Conservation (phyloP, 768 basidiomycete species). For the Lepiota brunneoincarnata region DNA sequence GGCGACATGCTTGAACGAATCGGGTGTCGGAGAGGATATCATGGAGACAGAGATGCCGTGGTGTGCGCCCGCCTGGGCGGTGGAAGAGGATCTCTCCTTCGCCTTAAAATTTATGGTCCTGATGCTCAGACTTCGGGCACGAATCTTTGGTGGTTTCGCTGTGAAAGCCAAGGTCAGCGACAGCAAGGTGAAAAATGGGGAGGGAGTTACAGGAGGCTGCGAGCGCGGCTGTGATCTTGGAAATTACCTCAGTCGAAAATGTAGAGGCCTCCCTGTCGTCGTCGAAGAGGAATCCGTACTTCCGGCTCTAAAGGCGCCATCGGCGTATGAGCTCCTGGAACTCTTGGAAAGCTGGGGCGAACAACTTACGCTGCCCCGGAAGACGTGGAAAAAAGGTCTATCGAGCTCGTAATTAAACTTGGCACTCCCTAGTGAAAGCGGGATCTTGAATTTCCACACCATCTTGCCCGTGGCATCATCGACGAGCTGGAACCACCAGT, state of each 20-base stretch:
- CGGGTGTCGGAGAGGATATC: slow-evolving; percentile 57
- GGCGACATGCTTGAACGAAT: slow-evolving; percentile 64
- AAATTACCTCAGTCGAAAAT: slow-evolving; percentile 37
- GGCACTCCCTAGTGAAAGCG: slow-evolving; percentile 20
- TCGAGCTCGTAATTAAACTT: slow-evolving; percentile 75
- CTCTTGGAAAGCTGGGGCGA: background rate
- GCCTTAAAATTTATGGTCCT: slow-evolving; percentile 17
- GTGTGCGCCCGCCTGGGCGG: slow-evolving; percentile 6
- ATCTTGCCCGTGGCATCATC: slow-evolving; percentile 56
- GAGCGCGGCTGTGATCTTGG: slow-evolving; percentile 16
- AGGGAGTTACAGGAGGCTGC: background rate
- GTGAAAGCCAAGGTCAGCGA: slow-evolving; percentile 4
- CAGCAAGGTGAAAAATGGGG: slow-evolving; percentile 8
- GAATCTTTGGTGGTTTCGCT: slow-evolving; percentile 17
- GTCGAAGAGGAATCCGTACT: slow-evolving; percentile 50
- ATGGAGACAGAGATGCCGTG: slow-evolving; percentile 33
- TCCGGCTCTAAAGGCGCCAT: slow-evolving; percentile 40
- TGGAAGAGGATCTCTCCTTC: slow-evolving; percentile 14
- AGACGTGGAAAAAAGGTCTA: slow-evolving; percentile 89
- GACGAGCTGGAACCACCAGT: slow-evolving; percentile 64
- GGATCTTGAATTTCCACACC: slow-evolving; percentile 68
- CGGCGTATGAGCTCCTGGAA: slow-evolving; percentile 46
- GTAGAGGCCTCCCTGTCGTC: slow-evolving; percentile 45
- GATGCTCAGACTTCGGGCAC: slow-evolving; percentile 26
- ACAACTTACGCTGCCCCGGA: slow-evolving; percentile 77